Evolutionary conservation across 1,139 yeast genomes (phyloP), one percentile per base, ranked within the genome.

Genomic region (Wickerhamomyces sp.): DNA sequence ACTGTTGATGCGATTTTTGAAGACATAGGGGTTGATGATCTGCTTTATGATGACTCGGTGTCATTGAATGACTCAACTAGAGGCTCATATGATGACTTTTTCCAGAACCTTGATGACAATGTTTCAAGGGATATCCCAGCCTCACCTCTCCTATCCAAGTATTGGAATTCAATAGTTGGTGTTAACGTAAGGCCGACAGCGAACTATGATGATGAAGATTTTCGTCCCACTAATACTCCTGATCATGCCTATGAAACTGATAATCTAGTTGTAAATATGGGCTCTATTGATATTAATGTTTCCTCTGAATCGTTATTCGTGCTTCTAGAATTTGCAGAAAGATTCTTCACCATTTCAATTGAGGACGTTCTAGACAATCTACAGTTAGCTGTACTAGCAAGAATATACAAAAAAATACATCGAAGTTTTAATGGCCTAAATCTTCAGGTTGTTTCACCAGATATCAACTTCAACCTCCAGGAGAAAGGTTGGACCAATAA

Each of bases 301-400:
- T 63, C 72, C 2, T 75, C 81, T 0, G 46, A 45, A 3, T 58
- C 75, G 0, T 26, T 70, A 0, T 44, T 52, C 3, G 48, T 60
- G 0, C 20, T 71, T 3, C 63, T 70, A 1, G 52, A 49, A 3
- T 44, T 70, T 7, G 37, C 66, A 1, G 61, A 63, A 9, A 65
- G 67, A 4, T 55, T 64, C 31, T 55, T 65, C 10, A 63, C 66
- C n/a, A 64, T 59, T 37, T 62, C 68, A 5, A 53, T 79, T 33
- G 68, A 69, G 20, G 65, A 71, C 7, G 62, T 78, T 3, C 65
- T 89, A 58, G 96, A 90, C 56, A 56, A 60, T 16, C 61, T 88
- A 17, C 95, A 89, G 44, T 61, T 76, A 20, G 73, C 76, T n/a
- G 75, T 83, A 3, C 67, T 86, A 12, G 60, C 59, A 28, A 56